phyloP scores from a whole-genome alignment of 108 stramenopile genomes.

The Cyclotella baltica region DNA sequence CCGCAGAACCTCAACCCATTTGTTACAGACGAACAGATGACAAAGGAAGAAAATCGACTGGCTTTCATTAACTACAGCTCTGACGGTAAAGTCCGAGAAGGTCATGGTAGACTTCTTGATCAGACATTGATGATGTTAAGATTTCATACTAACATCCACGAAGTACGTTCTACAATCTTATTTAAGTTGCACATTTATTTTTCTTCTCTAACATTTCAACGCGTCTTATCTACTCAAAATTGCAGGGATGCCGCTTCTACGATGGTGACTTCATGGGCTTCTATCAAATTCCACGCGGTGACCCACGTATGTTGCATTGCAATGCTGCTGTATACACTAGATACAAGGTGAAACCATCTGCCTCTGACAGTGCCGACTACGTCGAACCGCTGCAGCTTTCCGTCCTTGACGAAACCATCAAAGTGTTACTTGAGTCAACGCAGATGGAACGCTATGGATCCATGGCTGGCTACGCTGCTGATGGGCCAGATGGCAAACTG shows the following conservation, averaged over 20 bases:
- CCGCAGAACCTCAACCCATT: constrained; percentile 29
- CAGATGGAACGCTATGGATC: constrained; percentile 2
- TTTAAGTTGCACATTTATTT: not conserved
- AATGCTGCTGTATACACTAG: constrained; percentile 12
- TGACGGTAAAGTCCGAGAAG: constrained; percentile 27
- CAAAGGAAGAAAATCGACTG: constrained; percentile 24
- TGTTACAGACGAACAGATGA: constrained; percentile 22
- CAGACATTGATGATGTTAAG: constrained; percentile 29
- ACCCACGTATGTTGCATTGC: not conserved
- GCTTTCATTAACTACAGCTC: constrained; percentile 24
- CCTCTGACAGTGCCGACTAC: constrained; percentile 12
- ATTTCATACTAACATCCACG: not conserved
- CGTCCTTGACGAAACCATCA: constrained; percentile 23
- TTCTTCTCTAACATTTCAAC: not conserved
- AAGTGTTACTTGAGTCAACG: constrained; percentile 3
- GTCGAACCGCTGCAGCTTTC: not conserved
- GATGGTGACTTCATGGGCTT: constrained; percentile 15
- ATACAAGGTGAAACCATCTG: constrained; percentile 28
- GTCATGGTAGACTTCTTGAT: constrained; percentile 31
- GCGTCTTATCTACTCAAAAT: not conserved
- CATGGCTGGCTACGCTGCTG: constrained; percentile 25
- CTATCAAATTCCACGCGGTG: constrained; percentile 8
- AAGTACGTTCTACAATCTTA: not conserved
- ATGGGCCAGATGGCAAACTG: constrained; percentile 19
- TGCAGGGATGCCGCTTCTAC: constrained; percentile 7